Percentiles rank a stretch among this genome's conserved stretches.
Conservation (phyloP, 371 early-diverging fungal species). For the Gilbertella persicaria region DNA sequence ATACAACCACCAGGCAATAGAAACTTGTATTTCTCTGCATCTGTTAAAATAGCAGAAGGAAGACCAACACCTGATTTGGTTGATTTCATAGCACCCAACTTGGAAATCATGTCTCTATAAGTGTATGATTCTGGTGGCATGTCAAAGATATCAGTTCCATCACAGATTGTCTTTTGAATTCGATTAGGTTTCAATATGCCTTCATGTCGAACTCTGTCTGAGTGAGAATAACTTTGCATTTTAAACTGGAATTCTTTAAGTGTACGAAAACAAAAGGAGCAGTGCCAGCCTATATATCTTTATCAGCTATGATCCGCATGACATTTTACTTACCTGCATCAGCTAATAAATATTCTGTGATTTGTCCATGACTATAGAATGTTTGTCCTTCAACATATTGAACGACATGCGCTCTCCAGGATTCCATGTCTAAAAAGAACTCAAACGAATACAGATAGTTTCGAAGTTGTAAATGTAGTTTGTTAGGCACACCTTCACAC, state of each 20-base stretch:
- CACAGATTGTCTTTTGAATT: constrained; percentile 29
- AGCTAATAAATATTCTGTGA: constrained; percentile 38
- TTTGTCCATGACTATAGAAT: constrained; percentile 39
- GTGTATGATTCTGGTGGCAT: constrained; percentile 59
- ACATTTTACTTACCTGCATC: constrained; percentile 52
- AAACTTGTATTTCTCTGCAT: constrained; percentile 36
- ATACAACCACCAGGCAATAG: constrained; percentile 56
- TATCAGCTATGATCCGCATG: not conserved
- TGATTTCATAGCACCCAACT: constrained; percentile 37
- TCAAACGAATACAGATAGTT: constrained; percentile 62
- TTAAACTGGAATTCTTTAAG: constrained; percentile 47
- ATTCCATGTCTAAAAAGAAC: constrained; percentile 42
- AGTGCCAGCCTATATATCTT: constrained; percentile 24
- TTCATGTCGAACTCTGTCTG: constrained; percentile 23
- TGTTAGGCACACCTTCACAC: constrained; percentile 48
- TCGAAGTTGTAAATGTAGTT: constrained; percentile 48
- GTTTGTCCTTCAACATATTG: constrained; percentile 28
- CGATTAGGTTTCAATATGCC: constrained; percentile 9
- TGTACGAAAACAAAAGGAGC: constrained; percentile 44
- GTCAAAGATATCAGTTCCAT: constrained; percentile 40
- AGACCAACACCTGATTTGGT: constrained; percentile 35
- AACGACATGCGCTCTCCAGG: constrained; percentile 51
- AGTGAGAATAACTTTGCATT: constrained; percentile 48
- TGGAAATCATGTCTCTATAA: constrained; percentile 45
- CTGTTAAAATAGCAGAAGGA: constrained; percentile 32